Percentiles rank a stretch among this genome's conserved stretches.
Evolutionary conservation across 1,284 basidiomycete species (phyloP).

Genomic region (Moniliella sp.): DNA sequence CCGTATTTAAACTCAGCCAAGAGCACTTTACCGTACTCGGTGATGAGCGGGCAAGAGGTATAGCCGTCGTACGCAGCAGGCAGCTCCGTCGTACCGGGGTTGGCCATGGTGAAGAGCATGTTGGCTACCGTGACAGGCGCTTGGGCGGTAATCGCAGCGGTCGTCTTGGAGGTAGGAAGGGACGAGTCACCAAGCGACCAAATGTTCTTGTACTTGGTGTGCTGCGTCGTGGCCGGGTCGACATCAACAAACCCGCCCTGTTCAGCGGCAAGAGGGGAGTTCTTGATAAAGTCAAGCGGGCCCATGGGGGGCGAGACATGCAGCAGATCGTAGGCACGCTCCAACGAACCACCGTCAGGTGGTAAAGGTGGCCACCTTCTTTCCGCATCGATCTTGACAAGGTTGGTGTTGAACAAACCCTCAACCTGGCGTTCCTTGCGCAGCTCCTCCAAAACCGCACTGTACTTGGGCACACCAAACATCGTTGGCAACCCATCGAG

Average conservation of each 20-base stretch:
- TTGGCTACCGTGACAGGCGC: conserved; percentile 82
- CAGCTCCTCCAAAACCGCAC: conserved; percentile 57
- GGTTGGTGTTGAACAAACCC: conserved; percentile 61
- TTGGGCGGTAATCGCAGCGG: conserved; percentile 66
- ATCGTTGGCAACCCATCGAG: conserved; percentile 71
- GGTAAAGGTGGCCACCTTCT: conserved; percentile 56
- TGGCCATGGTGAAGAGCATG: conserved; percentile 36
- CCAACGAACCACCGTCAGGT: conserved; percentile 36
- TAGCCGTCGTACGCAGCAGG: no score
- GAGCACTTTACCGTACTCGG: no score
- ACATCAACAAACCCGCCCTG: conserved; percentile 46
- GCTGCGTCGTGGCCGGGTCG: conserved; percentile 55
- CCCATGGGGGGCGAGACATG: conserved; percentile 82
- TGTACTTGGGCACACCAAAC: conserved; percentile 69
- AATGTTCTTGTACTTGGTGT: conserved; percentile 59
- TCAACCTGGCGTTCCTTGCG: conserved; percentile 58
- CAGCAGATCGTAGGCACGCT: conserved; percentile 56
- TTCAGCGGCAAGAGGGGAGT: conserved; percentile 41
- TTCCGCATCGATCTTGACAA: conserved; percentile 51
- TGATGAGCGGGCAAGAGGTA: no score
- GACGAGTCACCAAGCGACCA: conserved; percentile 78
- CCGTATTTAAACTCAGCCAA: no score
- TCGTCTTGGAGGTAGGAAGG: conserved; percentile 72
- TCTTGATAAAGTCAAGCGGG: conserved; percentile 59
- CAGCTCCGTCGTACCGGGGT: conserved; percentile 14